Evolutionary conservation across 176 grass and related monocot species (phyloP).

Genomic region (Elaeis guineensis): DNA sequence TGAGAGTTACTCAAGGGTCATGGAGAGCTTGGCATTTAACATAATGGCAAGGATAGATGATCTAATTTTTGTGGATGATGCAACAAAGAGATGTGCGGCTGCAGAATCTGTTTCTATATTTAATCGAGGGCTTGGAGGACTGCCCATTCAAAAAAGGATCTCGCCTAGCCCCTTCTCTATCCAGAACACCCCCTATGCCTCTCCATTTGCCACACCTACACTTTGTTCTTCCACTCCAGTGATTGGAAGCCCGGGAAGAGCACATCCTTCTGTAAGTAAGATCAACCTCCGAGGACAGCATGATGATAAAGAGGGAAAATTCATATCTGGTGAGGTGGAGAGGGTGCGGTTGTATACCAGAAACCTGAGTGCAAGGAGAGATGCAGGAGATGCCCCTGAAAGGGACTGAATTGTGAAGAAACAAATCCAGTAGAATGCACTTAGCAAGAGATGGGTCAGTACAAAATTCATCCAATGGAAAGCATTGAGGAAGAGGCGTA

Average conservation of each 20-base stretch:
- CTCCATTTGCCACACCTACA: constrained; percentile 76
- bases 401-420: constrained; percentile 43
- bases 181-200: constrained; percentile 68
- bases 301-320: constrained; percentile 33
- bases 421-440: too few relatives aligned
- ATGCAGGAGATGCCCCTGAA: constrained; percentile 56
- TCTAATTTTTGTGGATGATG: constrained; percentile 78
- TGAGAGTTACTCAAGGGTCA: constrained; percentile 90
- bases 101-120: constrained; percentile 52
- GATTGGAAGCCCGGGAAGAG: constrained; percentile 55
- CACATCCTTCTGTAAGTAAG: constrained; percentile 39
- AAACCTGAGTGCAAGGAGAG: constrained; percentile 66
- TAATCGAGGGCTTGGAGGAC: constrained; percentile 46
- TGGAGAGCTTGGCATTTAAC: constrained; percentile 96
- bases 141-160: constrained; percentile 78
- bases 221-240: constrained; percentile 71
- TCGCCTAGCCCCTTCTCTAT: constrained; percentile 86
- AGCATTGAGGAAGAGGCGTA: not conserved
- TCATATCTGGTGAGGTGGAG: constrained; percentile 50
- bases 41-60: constrained; percentile 89
- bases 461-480: too few relatives aligned
- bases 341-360: constrained; percentile 82
- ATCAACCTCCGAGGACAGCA: constrained; percentile 21
- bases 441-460: too few relatives aligned
- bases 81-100: constrained; percentile 59